Base-by-base conservation (phyloP, 768 basidiomycete genomes). In the Mrakia frigida region DNA sequence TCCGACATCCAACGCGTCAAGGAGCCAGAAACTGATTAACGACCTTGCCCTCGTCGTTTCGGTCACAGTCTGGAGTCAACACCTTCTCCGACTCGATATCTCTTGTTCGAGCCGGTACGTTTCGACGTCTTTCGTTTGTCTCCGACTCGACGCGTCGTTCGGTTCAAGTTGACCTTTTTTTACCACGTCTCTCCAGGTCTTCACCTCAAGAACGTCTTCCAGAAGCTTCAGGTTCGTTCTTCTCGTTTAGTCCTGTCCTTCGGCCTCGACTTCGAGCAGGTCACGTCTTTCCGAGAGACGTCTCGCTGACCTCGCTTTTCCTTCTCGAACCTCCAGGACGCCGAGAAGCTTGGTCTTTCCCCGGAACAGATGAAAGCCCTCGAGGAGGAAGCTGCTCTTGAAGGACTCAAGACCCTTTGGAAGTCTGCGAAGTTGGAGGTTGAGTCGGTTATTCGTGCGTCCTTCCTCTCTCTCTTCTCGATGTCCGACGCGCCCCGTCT, bases 391-490 rank as follows among this genome's bases (percentile, higher is more conserved):
- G 83, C 83, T 21, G 82, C 84, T 0, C 81, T 82, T 60, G 82
- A 83, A 74, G 83, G 83, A 25, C 80, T 84, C 78, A 77, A 81
- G 72, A 83, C 83, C 3, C 78, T 84, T 43, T 84, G 83, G 83
- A 84, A 83, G 80, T 82, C 82, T 11, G 84, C 83, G 52, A 83
- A 83, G 63, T 75, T 84, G n/a, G 84, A 84, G 76, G 83, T 84
- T 28, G 83, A 83, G 72, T 80, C 79, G 41, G 81, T 84, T 4
- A 80, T 83, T 25, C 77, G 84, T 67, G 82, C n/a, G 18, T 33
- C 21, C 65, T 25, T 10, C 35, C 23, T 60, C 61, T 52, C 43
- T 33, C 33, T 23, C 43, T 33, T n/a, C 43, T 28, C 60, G 56
- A 14, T 60, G 39, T n/a, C 9, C 31, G 43, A 41, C 18, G 25